Base-by-base conservation (phyloP, 1,284 basidiomycete genomes). In the Cryptococcus floricola region DNA sequence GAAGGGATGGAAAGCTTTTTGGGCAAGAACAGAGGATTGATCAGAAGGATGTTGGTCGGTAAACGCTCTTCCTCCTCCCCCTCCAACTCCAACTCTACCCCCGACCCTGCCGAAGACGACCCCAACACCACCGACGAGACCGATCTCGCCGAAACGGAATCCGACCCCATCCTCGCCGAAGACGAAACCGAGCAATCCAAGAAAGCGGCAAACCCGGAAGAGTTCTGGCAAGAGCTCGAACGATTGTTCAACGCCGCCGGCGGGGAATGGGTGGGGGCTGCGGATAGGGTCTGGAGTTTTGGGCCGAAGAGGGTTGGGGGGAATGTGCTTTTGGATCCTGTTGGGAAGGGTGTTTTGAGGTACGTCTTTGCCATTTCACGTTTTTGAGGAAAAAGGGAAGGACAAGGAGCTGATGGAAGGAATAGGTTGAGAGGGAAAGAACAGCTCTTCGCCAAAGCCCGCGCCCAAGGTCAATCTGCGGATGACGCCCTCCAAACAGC, bases 231-330 rank as follows among this genome's bases (percentile, higher is more conserved):
- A 4, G 80, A 81, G 43, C 78, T 98, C 7, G 79, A 82, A n/a
- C 80, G 81, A 9, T 81, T 85, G 28, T 88, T 89, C 63, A 77
- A 80, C 44, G 80, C 83, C 55, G 84, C 81, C 4, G 93, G 91
- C 3, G 82, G 84, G 3, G 91, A 97, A 61, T 98, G 94, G 93
- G 76, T 74, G 3, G 83, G 83, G 48, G 72, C 93, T 8, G 81
- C 80, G 0, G 87, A 91, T 48, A 82, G 80, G 53, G 83, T 96
- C 1, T 95, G 92, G 88, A 85, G 89, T 14, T 95, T 97, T 75
- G 96, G 96, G 0, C 95, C 96, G 0, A 87, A 89, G 61, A 79
- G 85, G 52, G 84, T 88, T 18, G 95, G 95, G 0, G 85, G 90
- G 5, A 97, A 95, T 72, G 68, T 99, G 14, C 78, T 98, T 7